phyloP scores from a whole-genome alignment of 352 stramenopile species.

The Pythium graminicola region DNA sequence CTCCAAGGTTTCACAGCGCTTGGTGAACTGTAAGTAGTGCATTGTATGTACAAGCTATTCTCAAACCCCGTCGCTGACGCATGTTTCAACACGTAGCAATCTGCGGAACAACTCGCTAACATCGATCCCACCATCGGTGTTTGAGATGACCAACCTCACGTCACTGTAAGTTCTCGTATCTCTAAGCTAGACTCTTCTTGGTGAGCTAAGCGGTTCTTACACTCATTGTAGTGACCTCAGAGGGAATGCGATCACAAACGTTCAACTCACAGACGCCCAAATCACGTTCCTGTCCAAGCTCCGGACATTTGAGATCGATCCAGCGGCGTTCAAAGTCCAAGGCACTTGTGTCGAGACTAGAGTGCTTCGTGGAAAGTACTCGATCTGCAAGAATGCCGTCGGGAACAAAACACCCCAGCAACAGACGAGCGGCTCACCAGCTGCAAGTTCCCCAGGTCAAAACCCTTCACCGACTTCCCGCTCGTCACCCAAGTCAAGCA shows the following conservation, averaged over 20 bases:
- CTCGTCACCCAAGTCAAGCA: neutral
- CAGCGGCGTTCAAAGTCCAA: conserved; percentile 3
- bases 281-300: conserved; percentile 18
- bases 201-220: neutral
- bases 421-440: neutral
- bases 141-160: conserved; percentile 13
- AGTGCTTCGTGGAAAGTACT: conserved; percentile 16
- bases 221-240: conserved; percentile 14
- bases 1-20: conserved; percentile 8
- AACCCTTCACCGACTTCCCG: neutral
- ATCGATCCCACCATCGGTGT: conserved; percentile 10
- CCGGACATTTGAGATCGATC: conserved; percentile 17
- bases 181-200: neutral
- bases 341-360: conserved; percentile 11
- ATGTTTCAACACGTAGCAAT: neutral
- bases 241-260: conserved; percentile 16
- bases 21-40: conserved; percentile 11
- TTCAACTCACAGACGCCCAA: conserved; percentile 6
- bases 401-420: neutral
- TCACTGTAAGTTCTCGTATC: conserved; percentile 12
- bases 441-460: neutral
- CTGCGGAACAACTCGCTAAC: conserved; percentile 15
- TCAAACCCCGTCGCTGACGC: too few species aligned
- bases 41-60: neutral
- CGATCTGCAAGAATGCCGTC: conserved; percentile 13